Evolutionary conservation across 1,284 basidiomycete genomes (phyloP), one percentile per base, ranked within the genome.

Genomic region (Lignosus rhinocerotis): DNA sequence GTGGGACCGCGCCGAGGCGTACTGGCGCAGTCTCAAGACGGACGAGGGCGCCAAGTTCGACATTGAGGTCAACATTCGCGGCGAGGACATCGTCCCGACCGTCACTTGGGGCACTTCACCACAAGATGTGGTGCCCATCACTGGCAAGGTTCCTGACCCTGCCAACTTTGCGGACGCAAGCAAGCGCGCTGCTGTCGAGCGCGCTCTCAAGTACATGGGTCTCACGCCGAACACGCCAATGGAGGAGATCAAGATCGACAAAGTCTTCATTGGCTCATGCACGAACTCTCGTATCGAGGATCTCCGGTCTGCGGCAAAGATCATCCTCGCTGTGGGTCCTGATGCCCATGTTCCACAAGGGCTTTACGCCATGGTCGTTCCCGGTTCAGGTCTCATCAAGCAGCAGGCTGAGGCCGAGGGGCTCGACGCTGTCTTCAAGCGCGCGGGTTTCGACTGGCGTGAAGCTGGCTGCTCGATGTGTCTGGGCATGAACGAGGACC

Each of bases 391-490:
- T 59, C 75, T 98, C 48, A 87, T 98, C 72, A 98, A 96, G 75
- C 88, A 94, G 70, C 96, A 97, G 71, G 94, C 96, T 14, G 95
- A 98, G 76, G 90, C 87, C 30, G 95, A 98, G 70, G 94, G 95
- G 41, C 81, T 98, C 60, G 94, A 97, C 70, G 83, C 82, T 55
- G 80, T 98, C 69, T 96, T 98, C 82, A 94, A 88, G 74, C 90
- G 93, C 52, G 95, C 95, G 31, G 96, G 96, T 19, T 98, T 97
- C 69, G 96, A 98, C 73, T 98, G 94, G 95, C 85, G 95, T 59
- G 96, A 98, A 76, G 96, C 96, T 32, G 95, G 95, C 33, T 98
- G 95, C 73, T 98, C 96, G 33, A 98, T 98, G 96, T 98, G 95
- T 76, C 75, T 98, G 62, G 96, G 94, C 44, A 98, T 98, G 96